Evolutionary conservation across 1,284 basidiomycete genomes (phyloP), one percentile per base, ranked within the genome.

Genomic region (Inonotus hispidus): DNA sequence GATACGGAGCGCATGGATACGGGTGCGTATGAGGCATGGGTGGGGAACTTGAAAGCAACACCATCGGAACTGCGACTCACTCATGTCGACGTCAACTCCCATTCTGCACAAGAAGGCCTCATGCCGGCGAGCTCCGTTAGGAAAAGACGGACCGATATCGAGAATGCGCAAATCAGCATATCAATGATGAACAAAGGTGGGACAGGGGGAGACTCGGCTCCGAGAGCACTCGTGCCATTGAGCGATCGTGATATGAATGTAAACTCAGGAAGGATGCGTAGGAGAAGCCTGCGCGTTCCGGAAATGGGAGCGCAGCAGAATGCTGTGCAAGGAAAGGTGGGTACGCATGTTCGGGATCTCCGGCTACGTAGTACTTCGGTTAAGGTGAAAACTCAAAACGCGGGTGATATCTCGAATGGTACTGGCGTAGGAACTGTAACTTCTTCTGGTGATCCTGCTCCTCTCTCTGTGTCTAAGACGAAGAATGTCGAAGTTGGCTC

Each of bases 51-150:
- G 35, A 32, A 53, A 32, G 52, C 49, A 7, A 52, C 25, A 13
- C 21, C 52, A 10, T 59, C 58, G 23, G 38, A 27, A 39, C 13
- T 59, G 16, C 58, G 27, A 11, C 46, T 59, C 21, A n/a, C 58
- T 13, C 49, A 29, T 47, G 55, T 56, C 8, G 19, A 56, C 19
- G 19, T 45, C 29, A 29, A 43, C 41, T 6, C 11, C 14, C 19
- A 45, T 29, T 13, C 19, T 25, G 46, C 14, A 7, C n/a, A 13
- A 13, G 23, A 49, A 7, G 21, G 21, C 11, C 46, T 8, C 19
- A 27, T 49, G 25, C 25, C 46, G 14, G 7, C 2, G 14, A 23
- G 46, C 23, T 2, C 21, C 13, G 39, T 21, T 8, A 19, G 55
- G 41, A 19, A 11, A n/a, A 43, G 39, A 32, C 41, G 55, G 3